A percentile compares a stretch with the other conserved stretches of the same genome.
phyloP scores from a whole-genome alignment of 2,329 filamentous ascomycete genomes.

The Aspergillus clavatus region DNA sequence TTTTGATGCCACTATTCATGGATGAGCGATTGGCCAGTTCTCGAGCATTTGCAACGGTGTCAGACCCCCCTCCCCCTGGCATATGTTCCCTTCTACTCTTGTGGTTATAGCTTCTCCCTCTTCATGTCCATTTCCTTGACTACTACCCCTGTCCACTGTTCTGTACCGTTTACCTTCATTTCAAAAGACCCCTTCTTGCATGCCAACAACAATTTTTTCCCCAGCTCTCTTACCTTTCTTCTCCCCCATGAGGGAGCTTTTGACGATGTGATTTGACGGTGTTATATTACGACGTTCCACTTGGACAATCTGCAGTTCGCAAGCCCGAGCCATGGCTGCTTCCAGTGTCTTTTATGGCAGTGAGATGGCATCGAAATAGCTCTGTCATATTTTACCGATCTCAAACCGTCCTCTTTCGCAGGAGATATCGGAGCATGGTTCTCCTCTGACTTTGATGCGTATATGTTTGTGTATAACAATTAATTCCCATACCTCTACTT shows the following conservation, averaged over 20 bases:
- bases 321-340: neutral
- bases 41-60: slow-evolving; percentile 37
- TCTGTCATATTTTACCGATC: neutral
- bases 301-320: neutral
- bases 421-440: neutral
- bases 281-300: neutral
- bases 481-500: slow-evolving; percentile 8
- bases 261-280: neutral
- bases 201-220: neutral
- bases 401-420: neutral
- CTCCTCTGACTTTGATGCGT: slow-evolving; percentile 3
- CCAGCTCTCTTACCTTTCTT: neutral
- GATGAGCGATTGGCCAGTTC: slow-evolving; percentile 34
- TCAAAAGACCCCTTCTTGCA: slow-evolving; percentile 5
- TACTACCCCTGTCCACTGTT: slow-evolving; percentile 20
- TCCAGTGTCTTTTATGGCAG: neutral
- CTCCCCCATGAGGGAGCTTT: neutral
- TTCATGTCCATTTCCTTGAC: slow-evolving; percentile 13
- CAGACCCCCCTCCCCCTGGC: slow-evolving; percentile 28
- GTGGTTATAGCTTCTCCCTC: slow-evolving; percentile 23
- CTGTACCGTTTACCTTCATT: slow-evolving; percentile 9
- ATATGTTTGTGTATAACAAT: slow-evolving; percentile 19
- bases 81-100: slow-evolving; percentile 30
- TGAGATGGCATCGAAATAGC: neutral
- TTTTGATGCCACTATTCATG: slow-evolving; percentile 25